A percentile compares a stretch with the other conserved stretches of the same genome.
Conservation (phyloP, 139 green algal genomes). For the Micractinium sp. region DNA sequence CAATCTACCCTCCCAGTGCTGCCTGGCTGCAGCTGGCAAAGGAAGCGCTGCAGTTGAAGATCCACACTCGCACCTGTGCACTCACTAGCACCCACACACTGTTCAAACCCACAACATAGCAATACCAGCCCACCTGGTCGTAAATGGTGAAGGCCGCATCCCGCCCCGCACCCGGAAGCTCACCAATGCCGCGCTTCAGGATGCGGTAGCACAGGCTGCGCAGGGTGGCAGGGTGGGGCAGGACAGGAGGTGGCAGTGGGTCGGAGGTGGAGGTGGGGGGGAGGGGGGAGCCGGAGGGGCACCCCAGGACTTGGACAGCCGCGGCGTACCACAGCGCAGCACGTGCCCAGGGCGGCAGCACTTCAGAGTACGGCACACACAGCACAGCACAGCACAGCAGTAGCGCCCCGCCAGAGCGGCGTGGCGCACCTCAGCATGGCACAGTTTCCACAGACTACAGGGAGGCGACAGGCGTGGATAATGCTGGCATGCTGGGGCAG, state of each 20-base stretch:
- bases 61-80: neutral
- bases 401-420: too few relatives aligned
- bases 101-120: neutral
- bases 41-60: neutral
- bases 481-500: too few relatives aligned
- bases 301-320: too few relatives aligned
- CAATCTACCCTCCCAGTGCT: too few relatives aligned
- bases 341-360: too few relatives aligned
- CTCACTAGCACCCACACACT: neutral
- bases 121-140: neutral
- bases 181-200: conserved; percentile 24
- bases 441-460: neutral
- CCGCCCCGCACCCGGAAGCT: conserved; percentile 20
- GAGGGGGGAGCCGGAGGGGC: too few relatives aligned
- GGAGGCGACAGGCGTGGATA: too few relatives aligned
- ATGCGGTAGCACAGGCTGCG: conserved; percentile 41
- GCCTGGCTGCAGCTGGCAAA: neutral
- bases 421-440: too few relatives aligned
- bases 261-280: too few relatives aligned
- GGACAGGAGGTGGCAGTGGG: too few relatives aligned
- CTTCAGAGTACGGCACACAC: too few relatives aligned
- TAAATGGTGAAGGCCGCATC: conserved; percentile 4
- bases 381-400: neutral
- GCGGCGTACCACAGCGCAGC: too few relatives aligned
- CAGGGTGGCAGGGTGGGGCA: neutral